phyloP scores from a whole-genome alignment of 805 yeast genomes.

The Grigorovia yakushimaensis region DNA sequence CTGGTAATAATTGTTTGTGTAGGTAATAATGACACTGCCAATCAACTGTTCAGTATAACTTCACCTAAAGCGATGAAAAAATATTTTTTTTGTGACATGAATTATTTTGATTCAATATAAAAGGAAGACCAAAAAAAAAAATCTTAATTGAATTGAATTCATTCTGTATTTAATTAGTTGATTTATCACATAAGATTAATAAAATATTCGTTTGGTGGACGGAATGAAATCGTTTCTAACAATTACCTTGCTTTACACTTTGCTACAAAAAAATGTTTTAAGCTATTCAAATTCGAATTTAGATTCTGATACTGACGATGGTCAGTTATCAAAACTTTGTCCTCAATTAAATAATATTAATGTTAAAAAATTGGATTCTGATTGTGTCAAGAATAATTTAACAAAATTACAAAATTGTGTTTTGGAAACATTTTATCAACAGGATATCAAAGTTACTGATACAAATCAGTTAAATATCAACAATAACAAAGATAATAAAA shows the following conservation, averaged over 20 bases:
- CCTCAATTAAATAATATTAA: not conserved
- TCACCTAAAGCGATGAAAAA: too few relatives aligned
- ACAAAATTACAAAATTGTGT: not conserved
- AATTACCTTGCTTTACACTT: not conserved
- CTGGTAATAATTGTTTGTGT: too few relatives aligned
- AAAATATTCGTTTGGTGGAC: too few relatives aligned
- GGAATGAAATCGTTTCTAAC: too few relatives aligned
- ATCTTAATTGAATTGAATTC: too few relatives aligned
- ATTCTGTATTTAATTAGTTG: too few relatives aligned
- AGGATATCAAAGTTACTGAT: not conserved
- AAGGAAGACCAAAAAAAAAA: too few relatives aligned
- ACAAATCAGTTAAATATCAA: not conserved
- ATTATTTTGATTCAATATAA: too few relatives aligned
- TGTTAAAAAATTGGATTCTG: not conserved
- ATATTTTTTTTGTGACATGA: not conserved
- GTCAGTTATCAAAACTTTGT: not conserved
- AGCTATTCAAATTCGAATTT: not conserved
- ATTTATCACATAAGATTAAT: too few relatives aligned
- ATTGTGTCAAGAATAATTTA: not conserved
- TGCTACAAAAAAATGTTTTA: not conserved
- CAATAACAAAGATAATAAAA: not conserved
- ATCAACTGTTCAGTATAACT: too few relatives aligned
- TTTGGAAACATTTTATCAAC: not conserved
- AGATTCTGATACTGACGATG: not conserved
- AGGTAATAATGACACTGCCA: too few relatives aligned